These are phyloP conservation scores for Penicillium bovifimosum DNA, from an alignment of 495 filamentous ascomycete genomes.

Conservation along the genomic window DNA sequence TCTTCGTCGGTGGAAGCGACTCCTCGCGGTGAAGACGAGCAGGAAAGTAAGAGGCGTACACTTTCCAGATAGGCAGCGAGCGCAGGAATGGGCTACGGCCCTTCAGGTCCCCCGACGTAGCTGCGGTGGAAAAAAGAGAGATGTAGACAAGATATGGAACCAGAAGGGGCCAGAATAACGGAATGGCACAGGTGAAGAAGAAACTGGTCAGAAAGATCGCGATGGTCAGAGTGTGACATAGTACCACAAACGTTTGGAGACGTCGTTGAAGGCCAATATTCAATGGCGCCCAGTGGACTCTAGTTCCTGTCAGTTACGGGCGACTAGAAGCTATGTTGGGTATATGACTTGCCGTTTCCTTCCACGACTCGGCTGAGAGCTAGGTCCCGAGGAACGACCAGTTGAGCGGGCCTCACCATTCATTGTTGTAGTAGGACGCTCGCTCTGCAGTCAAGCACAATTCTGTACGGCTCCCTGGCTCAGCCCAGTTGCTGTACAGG, in stretches of 20 bases:
- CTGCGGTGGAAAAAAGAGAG: slow-evolving; percentile 68
- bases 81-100: slow-evolving; percentile 69
- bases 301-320: slow-evolving; percentile 13
- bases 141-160: slow-evolving; percentile 85
- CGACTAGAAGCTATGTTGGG: not conserved
- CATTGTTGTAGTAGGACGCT: not conserved
- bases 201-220: slow-evolving; percentile 70
- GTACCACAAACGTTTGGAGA: slow-evolving; percentile 79
- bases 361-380: not conserved
- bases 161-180: slow-evolving; percentile 84
- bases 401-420: not conserved
- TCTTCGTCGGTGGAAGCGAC: slow-evolving; percentile 68
- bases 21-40: slow-evolving; percentile 78
- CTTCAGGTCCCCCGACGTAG: slow-evolving; percentile 65
- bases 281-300: slow-evolving; percentile 80
- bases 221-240: slow-evolving; percentile 80
- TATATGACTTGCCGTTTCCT: not conserved
- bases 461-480: not conserved
- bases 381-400: not conserved
- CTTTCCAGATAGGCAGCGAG: slow-evolving; percentile 71
- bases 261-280: slow-evolving; percentile 81
- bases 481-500: not conserved
- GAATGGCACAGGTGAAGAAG: slow-evolving; percentile 87
- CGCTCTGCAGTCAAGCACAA: not conserved
- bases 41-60: slow-evolving; percentile 92